Base-by-base conservation (phyloP, 495 filamentous ascomycete genomes). In the Melanomma pulvis-pyrius region DNA sequence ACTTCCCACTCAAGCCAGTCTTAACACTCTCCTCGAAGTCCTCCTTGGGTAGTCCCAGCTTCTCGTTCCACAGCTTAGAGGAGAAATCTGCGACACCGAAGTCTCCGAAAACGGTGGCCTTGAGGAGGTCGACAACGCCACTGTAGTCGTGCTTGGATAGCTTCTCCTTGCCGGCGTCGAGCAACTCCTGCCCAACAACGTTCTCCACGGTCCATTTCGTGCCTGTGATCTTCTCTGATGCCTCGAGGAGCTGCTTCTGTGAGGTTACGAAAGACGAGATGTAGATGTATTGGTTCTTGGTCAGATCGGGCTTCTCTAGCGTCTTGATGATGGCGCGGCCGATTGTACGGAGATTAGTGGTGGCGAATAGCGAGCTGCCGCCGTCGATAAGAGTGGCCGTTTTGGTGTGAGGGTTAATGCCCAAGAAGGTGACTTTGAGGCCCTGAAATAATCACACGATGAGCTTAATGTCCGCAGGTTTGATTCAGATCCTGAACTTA, bases 221-320 rank as follows among this genome's bases (percentile, higher is more conserved):
- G 7, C 76, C 78, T 1, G 78, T 79, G 0, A 68, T 71, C 21
- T 77, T 74, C 71, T 85, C 80, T n/a, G 81, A 65, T 8, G 76
- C 73, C 0, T 66, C 62, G 3, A 86, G 65, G 11, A 86, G 71
- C 32, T 86, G 76, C 1, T 71, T 68, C 74, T 85, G 84, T 1
- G 76, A 77, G 6, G 76, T 74, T 25, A 67, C 75, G 50, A 83
- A 78, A 19, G 77, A 79, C 15, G 78, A 73, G 44, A 85, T 72
- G 65, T 76, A 81, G 19, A 86, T 58, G 70, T 81, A 79, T 59
- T 73, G 67, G 70, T 86, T 84, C n/a, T 64, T 73, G 6, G 81
- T 84, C 52, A 74, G 68, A 2, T 67, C 61, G 0, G 79, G 76
- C n/a, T 74, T 70, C 46, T 74, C 46, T 7, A 87, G 72, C 19